phyloP scores from a whole-genome alignment of 352 stramenopile genomes.

The Peronospora belbahrii region DNA sequence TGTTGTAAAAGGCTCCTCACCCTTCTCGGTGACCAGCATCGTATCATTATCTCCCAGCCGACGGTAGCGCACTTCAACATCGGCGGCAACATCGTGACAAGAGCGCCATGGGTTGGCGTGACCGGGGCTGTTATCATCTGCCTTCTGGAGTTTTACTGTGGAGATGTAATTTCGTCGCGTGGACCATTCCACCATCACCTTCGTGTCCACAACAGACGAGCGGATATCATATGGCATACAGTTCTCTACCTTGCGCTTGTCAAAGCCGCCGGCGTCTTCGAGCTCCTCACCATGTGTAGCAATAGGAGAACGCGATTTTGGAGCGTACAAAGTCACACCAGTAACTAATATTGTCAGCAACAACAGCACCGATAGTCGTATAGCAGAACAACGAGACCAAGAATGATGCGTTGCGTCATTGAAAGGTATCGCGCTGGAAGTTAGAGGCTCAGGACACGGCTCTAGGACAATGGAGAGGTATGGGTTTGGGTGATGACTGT shows the following conservation, averaged over 20 bases:
- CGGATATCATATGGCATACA: conserved; percentile 75
- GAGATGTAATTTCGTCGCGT: conserved; percentile 65
- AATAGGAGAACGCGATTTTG: conserved; percentile 6
- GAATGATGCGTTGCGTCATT: background rate
- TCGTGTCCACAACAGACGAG: conserved; percentile 45
- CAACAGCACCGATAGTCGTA: conserved; percentile 1
- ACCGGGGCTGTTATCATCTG: conserved; percentile 13
- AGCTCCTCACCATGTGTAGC: conserved; percentile 28
- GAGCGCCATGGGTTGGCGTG: conserved; percentile 54
- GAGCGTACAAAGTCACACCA: background rate
- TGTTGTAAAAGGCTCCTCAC: conserved; percentile 24
- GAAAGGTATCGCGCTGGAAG: background rate
- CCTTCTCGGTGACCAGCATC: conserved; percentile 12
- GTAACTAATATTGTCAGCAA: conserved; percentile 3
- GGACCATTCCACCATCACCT: conserved; percentile 59
- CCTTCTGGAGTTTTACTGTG: conserved; percentile 47
- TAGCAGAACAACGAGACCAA: background rate
- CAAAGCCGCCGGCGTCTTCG: conserved; percentile 46
- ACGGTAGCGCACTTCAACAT: conserved; percentile 50
- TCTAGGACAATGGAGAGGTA: conserved; percentile 18
- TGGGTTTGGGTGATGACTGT: background rate
- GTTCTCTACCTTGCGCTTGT: conserved; percentile 80
- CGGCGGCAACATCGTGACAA: conserved; percentile 47
- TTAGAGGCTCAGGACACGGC: conserved; percentile 9
- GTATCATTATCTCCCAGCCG: conserved; percentile 29